These are phyloP conservation scores for Dactylella cylindrospora DNA, from an alignment of 2,329 filamentous ascomycete genomes.

Conservation along the genomic window DNA sequence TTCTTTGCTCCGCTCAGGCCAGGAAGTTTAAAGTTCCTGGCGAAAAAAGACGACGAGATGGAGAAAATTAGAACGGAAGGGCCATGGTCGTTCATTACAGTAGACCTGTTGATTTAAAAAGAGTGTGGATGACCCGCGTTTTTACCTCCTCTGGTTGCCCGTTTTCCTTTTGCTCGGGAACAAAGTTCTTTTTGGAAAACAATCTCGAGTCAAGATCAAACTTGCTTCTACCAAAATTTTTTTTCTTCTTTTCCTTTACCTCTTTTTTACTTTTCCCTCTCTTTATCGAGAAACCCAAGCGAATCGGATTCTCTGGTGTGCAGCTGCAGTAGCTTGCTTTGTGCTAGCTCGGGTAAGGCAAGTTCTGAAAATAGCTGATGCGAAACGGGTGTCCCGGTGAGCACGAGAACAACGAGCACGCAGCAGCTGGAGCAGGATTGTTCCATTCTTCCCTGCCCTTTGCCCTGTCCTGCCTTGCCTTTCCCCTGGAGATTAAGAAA, in stretches of 20 bases:
- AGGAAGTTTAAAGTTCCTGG: conserved; percentile 38
- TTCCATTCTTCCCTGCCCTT: no score
- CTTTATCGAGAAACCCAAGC: conserved; percentile 2
- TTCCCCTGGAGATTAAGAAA: no score
- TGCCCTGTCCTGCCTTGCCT: no score
- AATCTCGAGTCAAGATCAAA: no score
- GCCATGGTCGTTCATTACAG: no score
- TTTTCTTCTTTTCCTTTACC: not conserved
- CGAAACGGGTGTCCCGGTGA: conserved; percentile 36
- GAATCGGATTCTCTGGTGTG: not conserved
- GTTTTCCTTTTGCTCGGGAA: no score
- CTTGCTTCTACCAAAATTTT: not conserved
- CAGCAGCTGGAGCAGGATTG: no score
- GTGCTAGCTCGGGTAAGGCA: conserved; percentile 29
- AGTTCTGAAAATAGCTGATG: conserved; percentile 41
- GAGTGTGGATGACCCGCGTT: no score
- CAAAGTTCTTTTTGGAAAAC: no score
- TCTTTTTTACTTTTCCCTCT: not conserved
- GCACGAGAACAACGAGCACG: conserved; percentile 9
- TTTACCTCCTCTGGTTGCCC: no score
- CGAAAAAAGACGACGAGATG: conserved; percentile 6
- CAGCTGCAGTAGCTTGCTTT: not conserved
- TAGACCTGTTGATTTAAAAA: no score
- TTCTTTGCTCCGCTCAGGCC: conserved; percentile 44
- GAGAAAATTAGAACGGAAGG: conserved; percentile 1